Conservation (phyloP, 129 eudicot species). For the Escallonia herrerae region DNA sequence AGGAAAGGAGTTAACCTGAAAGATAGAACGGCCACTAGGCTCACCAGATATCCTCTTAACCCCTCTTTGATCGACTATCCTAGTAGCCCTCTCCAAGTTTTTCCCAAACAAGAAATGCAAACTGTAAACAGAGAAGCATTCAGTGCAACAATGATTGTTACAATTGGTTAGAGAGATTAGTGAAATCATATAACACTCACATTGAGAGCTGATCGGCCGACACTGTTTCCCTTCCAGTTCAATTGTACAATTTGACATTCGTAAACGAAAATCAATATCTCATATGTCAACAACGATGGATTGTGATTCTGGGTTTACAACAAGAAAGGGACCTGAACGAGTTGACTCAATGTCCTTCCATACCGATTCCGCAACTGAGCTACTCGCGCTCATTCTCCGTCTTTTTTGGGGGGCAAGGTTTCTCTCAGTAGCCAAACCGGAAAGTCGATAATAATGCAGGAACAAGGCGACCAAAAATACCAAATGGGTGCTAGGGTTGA, state of each 20-base stretch:
- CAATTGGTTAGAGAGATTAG: not conserved
- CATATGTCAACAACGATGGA: not conserved
- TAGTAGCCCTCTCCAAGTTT: conserved; percentile 76
- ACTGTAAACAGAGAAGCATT: not conserved
- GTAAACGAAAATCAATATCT: not conserved
- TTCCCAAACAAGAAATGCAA: conserved; percentile 53
- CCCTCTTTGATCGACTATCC: conserved; percentile 72
- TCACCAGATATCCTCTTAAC: conserved; percentile 69
- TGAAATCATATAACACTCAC: conserved; percentile 32
- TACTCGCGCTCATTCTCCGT: conserved; percentile 14
- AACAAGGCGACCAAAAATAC: too few relatives aligned
- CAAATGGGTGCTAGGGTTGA: too few relatives aligned
- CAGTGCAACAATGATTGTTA: not conserved
- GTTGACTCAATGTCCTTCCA: conserved; percentile 65
- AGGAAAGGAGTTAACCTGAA: conserved; percentile 42
- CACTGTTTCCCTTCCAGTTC: conserved; percentile 31
- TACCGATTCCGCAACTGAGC: conserved; percentile 44
- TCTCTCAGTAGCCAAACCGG: too few relatives aligned
- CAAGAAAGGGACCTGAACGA: conserved; percentile 42
- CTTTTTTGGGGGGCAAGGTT: not conserved
- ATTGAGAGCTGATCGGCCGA: conserved; percentile 53
- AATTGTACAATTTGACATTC: not conserved
- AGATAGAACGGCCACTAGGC: conserved; percentile 65
- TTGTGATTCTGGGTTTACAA: not conserved
- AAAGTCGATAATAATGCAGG: too few relatives aligned